A percentile compares a stretch with the other conserved stretches of the same genome.
These are phyloP conservation scores for Chaetomiaceae sp. DNA, from an alignment of 2,329 filamentous ascomycete genomes.

Conservation along the genomic window DNA sequence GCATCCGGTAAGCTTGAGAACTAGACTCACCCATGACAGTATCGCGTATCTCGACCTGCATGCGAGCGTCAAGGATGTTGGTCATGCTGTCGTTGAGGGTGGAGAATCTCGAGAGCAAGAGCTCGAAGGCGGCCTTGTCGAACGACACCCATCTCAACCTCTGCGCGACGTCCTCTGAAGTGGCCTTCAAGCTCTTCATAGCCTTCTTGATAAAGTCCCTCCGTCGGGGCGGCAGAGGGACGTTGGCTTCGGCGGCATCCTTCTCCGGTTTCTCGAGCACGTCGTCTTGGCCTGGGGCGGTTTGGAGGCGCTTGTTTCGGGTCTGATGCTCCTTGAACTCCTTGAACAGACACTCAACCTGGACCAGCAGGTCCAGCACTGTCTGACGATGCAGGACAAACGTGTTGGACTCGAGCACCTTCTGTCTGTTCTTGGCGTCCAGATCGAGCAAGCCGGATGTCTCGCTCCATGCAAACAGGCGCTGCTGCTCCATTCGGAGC, in stretches of 20 bases:
- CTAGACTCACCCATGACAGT: too few relatives aligned
- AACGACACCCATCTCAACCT: slow-evolving; percentile 44
- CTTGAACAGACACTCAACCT: slow-evolving; percentile 44
- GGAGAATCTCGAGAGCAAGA: slow-evolving; percentile 40
- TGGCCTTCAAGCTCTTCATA: slow-evolving; percentile 37
- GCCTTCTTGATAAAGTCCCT: slow-evolving; percentile 42
- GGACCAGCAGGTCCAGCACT: slow-evolving; percentile 45
- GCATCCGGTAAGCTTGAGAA: too few relatives aligned
- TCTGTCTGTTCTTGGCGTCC: slow-evolving; percentile 38
- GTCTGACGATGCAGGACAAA: slow-evolving; percentile 46
- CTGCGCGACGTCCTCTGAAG: slow-evolving; percentile 33
- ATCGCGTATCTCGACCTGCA: slow-evolving; percentile 45
- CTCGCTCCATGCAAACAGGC: slow-evolving; percentile 47
- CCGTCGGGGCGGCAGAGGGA: slow-evolving; percentile 40
- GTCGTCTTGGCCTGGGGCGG: slow-evolving; percentile 33
- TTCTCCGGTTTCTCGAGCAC: slow-evolving; percentile 38
- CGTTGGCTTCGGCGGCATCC: slow-evolving; percentile 42
- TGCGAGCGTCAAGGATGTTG: slow-evolving; percentile 42
- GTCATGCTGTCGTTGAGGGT: slow-evolving; percentile 46
- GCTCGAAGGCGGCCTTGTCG: slow-evolving; percentile 44
- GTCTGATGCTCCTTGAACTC: slow-evolving; percentile 43
- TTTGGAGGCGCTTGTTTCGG: slow-evolving; percentile 36
- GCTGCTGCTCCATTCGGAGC: slow-evolving; percentile 47
- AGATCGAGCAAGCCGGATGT: slow-evolving; percentile 45
- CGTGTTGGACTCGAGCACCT: slow-evolving; percentile 43